Evolutionary conservation across 345 rosid species (phyloP), one percentile per base, ranked within the genome.

Genomic region (Microcos paniculata): DNA sequence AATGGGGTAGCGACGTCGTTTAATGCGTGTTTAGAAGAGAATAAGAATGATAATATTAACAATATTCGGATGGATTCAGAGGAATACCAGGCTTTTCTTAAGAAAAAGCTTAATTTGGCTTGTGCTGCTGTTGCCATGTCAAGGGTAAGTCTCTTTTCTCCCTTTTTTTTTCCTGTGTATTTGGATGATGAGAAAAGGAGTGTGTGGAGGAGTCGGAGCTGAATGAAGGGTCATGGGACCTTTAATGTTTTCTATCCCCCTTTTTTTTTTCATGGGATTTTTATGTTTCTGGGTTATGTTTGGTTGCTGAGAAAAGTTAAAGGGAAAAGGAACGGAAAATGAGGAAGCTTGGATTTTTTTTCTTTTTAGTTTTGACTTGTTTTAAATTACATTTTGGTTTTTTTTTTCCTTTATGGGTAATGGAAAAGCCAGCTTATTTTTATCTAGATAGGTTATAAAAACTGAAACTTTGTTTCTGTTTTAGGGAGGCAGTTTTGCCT

Each of bases 111-210:
- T 73, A 77, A 84, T 64, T 66, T 86, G 35, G 93, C 93, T 55
- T 91, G 96, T 73, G 88, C 87, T 71, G 90, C 88, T 74, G 90
- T 81, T 72, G 99, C 97, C 65, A 80, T 84, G 84, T 80, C 88
- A 56, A 78, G 87, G 86, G 98, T 93, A 77, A 61, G 58, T 62
- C 55, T 31, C 16, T 33, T 1, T 48, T 51, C 40, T 51, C 62
- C 0, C 13, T n/a, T 57, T 4, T 8, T 18, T 11, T 31, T 53
- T 35, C 31, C 0, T 65, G 33, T 65, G 35, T 52, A 23, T 30
- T 48, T 68, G 72, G 43, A 30, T 48, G 16, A 10, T 68, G 72
- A 48, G 26, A 48, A 46, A 68, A 48, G 51, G n/a, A n/a, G n/a
- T n/a, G n/a, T n/a, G n/a, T n/a, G n/a, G n/a, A n/a, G n/a, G n/a